Percentiles rank a stretch among this genome's conserved stretches.
These are phyloP conservation scores for Aspergillus heteromorphus DNA, from an alignment of 495 filamentous ascomycete genomes.

Conservation along the genomic window DNA sequence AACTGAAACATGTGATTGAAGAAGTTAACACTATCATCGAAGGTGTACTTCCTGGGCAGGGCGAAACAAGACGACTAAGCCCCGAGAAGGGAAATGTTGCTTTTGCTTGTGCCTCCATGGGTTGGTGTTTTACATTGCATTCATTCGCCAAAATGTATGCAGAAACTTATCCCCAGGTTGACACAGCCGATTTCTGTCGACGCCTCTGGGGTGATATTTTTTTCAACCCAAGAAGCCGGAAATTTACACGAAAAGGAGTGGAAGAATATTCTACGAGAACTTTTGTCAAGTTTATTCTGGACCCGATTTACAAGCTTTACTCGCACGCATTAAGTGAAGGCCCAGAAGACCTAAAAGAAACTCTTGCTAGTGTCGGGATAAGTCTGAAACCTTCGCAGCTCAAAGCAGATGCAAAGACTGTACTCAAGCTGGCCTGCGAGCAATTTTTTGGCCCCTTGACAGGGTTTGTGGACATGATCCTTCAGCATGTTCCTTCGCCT, in stretches of 20 bases:
- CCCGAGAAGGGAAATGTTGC: conserved; percentile 96
- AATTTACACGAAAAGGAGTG: conserved; percentile 79
- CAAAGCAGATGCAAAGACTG: conserved; percentile 79
- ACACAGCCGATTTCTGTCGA: conserved; percentile 69
- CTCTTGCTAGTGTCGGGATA: conserved; percentile 76
- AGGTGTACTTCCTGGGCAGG: conserved; percentile 74
- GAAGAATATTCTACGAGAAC: conserved; percentile 78
- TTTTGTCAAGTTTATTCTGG: conserved; percentile 91
- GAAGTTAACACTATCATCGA: conserved; percentile 96
- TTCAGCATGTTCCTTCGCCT: conserved; percentile 86
- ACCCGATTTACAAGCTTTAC: conserved; percentile 97
- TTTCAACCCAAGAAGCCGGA: conserved; percentile 84
- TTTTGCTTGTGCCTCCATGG: conserved; percentile 89
- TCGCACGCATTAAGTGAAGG: conserved; percentile 92
- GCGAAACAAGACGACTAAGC: conserved; percentile 74
- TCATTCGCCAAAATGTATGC: conserved; percentile 97
- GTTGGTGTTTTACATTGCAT: conserved; percentile 90
- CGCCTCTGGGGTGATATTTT: conserved; percentile 96
- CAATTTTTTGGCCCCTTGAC: conserved; percentile 89
- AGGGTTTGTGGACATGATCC: conserved; percentile 94
- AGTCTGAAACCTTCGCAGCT: conserved; percentile 85
- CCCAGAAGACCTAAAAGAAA: conserved; percentile 77
- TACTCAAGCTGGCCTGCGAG: conserved; percentile 85
- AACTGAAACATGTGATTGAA: conserved; percentile 95
- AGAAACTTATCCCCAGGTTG: conserved; percentile 75